Evolutionary conservation across 257 asterid genomes (phyloP).

Genomic region (Cruciata laevipes): DNA sequence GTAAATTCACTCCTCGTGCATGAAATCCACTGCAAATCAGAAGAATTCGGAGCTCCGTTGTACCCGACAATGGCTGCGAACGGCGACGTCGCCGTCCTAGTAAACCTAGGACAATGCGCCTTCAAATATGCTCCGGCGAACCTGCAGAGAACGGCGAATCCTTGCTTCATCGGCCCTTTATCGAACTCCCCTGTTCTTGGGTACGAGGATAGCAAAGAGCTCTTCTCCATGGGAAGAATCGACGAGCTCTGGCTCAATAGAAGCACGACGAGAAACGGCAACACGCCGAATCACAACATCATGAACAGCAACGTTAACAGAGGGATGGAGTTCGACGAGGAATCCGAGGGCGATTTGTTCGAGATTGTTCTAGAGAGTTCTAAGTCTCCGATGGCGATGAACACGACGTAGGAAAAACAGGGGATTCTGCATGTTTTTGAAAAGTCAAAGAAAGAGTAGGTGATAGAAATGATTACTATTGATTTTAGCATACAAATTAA

Average conservation of each 20-base stretch:
- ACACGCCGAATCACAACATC: conserved; percentile 27
- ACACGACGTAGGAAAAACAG: conserved; percentile 11
- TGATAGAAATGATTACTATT: background rate
- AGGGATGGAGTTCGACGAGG: conserved; percentile 26
- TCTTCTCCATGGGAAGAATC: conserved; percentile 92
- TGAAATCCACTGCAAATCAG: conserved; percentile 68
- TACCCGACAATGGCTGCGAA: conserved; percentile 76
- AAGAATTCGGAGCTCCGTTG: conserved; percentile 53
- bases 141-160: conserved; percentile 62
- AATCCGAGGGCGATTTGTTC: conserved; percentile 86
- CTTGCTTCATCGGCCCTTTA: conserved; percentile 63
- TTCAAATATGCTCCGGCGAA: conserved; percentile 54
- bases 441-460: background rate
- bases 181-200: conserved; percentile 48
- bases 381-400: conserved; percentile 37
- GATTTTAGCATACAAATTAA: conserved; percentile 8
- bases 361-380: conserved; percentile 67
- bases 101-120: conserved; percentile 80
- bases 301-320: background rate
- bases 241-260: conserved; percentile 65
- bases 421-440: background rate
- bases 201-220: conserved; percentile 78
- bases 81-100: conserved; percentile 38
- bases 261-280: conserved; percentile 45
- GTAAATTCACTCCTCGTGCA: conserved; percentile 59